Evolutionary conservation across 495 filamentous ascomycete species (phyloP).

Genomic region (Podospora appendiculata): DNA sequence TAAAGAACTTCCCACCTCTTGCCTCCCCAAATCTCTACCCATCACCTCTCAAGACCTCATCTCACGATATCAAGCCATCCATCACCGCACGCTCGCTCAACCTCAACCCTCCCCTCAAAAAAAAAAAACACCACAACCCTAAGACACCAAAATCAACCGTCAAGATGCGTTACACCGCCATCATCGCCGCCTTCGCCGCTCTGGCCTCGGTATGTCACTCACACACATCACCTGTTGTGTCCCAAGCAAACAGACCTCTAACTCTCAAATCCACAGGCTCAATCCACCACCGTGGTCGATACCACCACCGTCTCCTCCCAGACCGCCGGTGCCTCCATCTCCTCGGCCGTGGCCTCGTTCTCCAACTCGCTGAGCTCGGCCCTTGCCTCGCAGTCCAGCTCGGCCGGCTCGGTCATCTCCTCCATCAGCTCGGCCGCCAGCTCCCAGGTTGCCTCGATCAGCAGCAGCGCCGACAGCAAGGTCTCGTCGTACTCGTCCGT

Average conservation of each 20-base stretch:
- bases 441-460: constrained; percentile 10
- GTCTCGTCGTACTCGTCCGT: constrained; percentile 10
- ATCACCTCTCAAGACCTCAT: background rate
- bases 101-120: background rate
- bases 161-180: constrained; percentile 18
- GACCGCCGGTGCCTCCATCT: constrained; percentile 3
- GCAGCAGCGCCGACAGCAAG: constrained; percentile 8
- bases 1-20: background rate
- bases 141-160: constrained; percentile 1
- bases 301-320: constrained; percentile 3
- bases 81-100: background rate
- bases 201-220: constrained; percentile 16
- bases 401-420: background rate
- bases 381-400: constrained; percentile 4
- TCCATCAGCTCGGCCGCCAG: constrained; percentile 10
- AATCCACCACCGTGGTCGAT: constrained; percentile 6
- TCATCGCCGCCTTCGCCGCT: constrained; percentile 18
- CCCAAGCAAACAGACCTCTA: background rate
- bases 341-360: constrained; percentile 8
- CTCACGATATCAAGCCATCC: background rate
- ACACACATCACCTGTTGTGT: background rate
- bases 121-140: background rate
- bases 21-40: background rate
- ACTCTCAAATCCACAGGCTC: constrained; percentile 14
- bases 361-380: constrained; percentile 10